Percentiles rank a stretch among this genome's conserved stretches.
These are phyloP conservation scores for Acrocalymma vagum DNA, from an alignment of 2,329 filamentous ascomycete species.

Conservation along the genomic window DNA sequence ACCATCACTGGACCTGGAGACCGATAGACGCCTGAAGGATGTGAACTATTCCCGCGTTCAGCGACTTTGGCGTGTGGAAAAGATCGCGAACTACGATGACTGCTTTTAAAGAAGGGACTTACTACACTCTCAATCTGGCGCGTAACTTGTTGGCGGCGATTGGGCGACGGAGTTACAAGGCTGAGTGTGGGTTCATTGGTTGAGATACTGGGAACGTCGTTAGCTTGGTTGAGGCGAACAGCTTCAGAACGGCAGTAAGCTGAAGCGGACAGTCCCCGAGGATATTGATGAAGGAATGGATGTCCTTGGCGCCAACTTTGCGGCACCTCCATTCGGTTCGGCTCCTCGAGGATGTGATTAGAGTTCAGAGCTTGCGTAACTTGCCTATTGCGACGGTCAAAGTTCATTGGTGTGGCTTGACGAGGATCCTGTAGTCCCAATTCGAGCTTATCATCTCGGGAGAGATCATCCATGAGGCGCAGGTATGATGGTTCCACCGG, in stretches of 20 bases:
- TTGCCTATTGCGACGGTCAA: not conserved
- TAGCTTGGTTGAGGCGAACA: constrained; percentile 8
- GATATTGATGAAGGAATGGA: constrained; percentile 27
- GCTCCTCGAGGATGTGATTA: constrained; percentile 2
- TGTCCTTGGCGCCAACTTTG: constrained; percentile 23
- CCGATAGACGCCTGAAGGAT: constrained; percentile 35
- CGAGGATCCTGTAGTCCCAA: constrained; percentile 40
- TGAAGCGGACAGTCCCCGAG: constrained; percentile 8
- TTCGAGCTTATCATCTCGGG: constrained; percentile 28
- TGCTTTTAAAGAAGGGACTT: constrained; percentile 51
- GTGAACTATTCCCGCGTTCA: constrained; percentile 38
- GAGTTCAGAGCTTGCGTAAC: constrained; percentile 7
- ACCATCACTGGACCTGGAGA: constrained; percentile 25
- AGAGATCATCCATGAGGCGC: constrained; percentile 39
- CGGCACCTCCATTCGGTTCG: no score
- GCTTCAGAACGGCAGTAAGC: constrained; percentile 8
- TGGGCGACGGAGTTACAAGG: constrained; percentile 20
- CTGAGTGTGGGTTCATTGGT: constrained; percentile 5
- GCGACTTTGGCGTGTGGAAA: constrained; percentile 22
- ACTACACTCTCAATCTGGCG: constrained; percentile 39
- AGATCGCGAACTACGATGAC: constrained; percentile 19
- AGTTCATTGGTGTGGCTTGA: not conserved
- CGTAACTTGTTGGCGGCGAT: constrained; percentile 17
- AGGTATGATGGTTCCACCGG: constrained; percentile 39
- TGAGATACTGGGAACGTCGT: constrained; percentile 11